Conservation (phyloP, 176 grass and related monocot species). For the Aegilops umbellulata region DNA sequence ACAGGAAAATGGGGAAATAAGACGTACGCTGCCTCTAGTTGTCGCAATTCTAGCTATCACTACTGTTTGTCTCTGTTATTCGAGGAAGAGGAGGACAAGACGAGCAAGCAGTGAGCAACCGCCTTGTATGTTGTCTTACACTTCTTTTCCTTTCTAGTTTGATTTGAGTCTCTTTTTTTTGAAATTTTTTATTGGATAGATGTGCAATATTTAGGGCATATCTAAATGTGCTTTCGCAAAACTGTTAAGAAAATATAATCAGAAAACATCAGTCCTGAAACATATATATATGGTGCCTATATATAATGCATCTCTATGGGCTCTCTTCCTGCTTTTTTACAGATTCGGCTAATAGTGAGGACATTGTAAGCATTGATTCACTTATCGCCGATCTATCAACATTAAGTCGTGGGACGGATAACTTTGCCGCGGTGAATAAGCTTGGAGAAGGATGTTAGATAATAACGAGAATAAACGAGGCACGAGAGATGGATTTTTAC, state of each 20-base stretch:
- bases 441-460: too few relatives aligned
- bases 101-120: slow-evolving; percentile 1
- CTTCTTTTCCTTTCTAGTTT: too few relatives aligned
- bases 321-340: background rate
- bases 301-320: background rate
- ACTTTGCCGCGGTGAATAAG: slow-evolving; percentile 52
- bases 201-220: too few relatives aligned
- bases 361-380: slow-evolving; percentile 36
- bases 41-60: slow-evolving; percentile 19
- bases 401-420: slow-evolving; percentile 42
- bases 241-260: background rate
- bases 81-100: background rate
- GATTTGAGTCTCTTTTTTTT: too few relatives aligned
- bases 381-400: slow-evolving; percentile 48
- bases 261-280: background rate
- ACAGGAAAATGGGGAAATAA: slow-evolving; percentile 38
- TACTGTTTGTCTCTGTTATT: slow-evolving; percentile 26
- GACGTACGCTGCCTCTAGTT: slow-evolving; percentile 26
- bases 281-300: background rate
- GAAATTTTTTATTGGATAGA: too few relatives aligned
- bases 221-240: too few relatives aligned
- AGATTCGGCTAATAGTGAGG: slow-evolving; percentile 30
- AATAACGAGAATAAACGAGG: too few relatives aligned
- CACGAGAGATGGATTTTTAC: too few relatives aligned
- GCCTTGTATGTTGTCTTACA: slow-evolving; percentile 23